phyloP scores from a whole-genome alignment of 257 asterid species.

The Schizonepeta tenuifolia region DNA sequence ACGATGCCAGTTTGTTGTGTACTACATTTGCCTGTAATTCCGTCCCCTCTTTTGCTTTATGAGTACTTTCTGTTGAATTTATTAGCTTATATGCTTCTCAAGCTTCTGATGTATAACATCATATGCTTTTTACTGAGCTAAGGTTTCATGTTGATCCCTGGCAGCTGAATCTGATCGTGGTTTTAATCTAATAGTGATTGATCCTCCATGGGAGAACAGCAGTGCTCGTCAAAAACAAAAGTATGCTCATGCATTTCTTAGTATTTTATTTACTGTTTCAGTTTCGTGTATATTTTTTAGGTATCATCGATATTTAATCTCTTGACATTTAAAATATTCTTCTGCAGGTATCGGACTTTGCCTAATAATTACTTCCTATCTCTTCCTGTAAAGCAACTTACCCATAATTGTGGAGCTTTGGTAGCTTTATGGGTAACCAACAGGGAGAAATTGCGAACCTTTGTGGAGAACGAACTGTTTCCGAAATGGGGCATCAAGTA shows the following conservation, averaged over 20 bases:
- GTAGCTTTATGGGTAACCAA: conserved; percentile 96
- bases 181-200: conserved; percentile 83
- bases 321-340: not conserved
- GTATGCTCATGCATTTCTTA: conserved; percentile 42
- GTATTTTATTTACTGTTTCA: not conserved
- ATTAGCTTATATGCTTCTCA: conserved; percentile 4
- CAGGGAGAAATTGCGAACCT: conserved; percentile 76
- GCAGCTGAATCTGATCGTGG: conserved; percentile 78
- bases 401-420: conserved; percentile 74
- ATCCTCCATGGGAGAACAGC: conserved; percentile 99
- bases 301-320: not conserved
- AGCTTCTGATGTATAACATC: not conserved
- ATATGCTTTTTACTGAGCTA: conserved; percentile 16
- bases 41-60: not conserved
- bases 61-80: conserved; percentile 5
- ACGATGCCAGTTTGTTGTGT: not conserved
- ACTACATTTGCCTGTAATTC: not conserved
- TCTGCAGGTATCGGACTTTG: conserved; percentile 74
- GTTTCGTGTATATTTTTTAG: not conserved
- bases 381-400: conserved; percentile 79
- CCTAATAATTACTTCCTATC: conserved; percentile 80
- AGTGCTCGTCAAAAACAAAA: conserved; percentile 88
- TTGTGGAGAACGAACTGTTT: conserved; percentile 83
- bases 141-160: conserved; percentile 34
- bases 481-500: conserved; percentile 84